phyloP scores from a whole-genome alignment of 805 yeast genomes.

The Saccharomycopsis sp. region DNA sequence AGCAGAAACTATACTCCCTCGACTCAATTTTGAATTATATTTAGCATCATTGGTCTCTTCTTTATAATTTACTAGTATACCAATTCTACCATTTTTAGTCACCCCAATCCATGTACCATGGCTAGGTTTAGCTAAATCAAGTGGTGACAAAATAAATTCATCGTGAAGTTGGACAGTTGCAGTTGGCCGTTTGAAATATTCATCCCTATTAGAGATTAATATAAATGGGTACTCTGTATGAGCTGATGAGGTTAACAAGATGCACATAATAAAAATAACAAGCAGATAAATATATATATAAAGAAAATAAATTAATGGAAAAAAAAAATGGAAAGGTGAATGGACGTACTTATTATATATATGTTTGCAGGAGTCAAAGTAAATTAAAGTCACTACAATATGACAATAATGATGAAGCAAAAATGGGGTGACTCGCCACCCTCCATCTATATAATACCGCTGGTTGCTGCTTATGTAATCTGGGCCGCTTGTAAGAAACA shows the following conservation, averaged over 20 bases:
- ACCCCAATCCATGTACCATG: conserved; percentile 92
- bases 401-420: too few relatives aligned
- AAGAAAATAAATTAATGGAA: too few relatives aligned
- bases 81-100: conserved; percentile 49
- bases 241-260: conserved; percentile 55
- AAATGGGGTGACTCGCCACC: too few relatives aligned
- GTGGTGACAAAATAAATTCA: conserved; percentile 51
- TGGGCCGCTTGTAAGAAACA: too few relatives aligned
- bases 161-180: conserved; percentile 40
- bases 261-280: conserved; percentile 53
- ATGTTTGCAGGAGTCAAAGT: too few relatives aligned
- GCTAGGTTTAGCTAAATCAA: conserved; percentile 62
- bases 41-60: conserved; percentile 35
- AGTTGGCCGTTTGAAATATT: conserved; percentile 69
- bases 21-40: conserved; percentile 32
- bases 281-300: background rate
- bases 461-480: too few relatives aligned
- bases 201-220: conserved; percentile 81
- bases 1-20: conserved; percentile 45
- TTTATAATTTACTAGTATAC: conserved; percentile 70
- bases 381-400: too few relatives aligned
- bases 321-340: too few relatives aligned
- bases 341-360: too few relatives aligned
- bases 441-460: too few relatives aligned
- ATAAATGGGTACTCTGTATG: conserved; percentile 74